phyloP scores from a whole-genome alignment of 768 basidiomycete genomes.

The Tulasnella sp. region DNA sequence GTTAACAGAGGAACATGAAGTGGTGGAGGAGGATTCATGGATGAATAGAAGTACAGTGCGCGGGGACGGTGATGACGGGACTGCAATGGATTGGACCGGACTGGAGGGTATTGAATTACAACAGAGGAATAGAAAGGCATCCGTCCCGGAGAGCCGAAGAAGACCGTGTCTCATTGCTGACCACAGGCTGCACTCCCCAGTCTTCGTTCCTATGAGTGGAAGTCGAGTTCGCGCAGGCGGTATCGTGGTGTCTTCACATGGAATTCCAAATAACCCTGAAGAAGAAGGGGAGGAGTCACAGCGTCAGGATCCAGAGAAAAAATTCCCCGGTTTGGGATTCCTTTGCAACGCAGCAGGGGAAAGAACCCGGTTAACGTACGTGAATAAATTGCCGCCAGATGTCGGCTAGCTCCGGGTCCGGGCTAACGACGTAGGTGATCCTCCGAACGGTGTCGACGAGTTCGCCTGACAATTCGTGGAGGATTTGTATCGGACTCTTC shows the following conservation, averaged over 20 bases:
- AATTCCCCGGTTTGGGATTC: not conserved
- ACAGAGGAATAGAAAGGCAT: not conserved
- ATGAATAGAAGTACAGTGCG: slow-evolving; percentile 13
- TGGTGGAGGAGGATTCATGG: not conserved
- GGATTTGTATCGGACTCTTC: slow-evolving; percentile 7
- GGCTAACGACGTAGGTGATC: slow-evolving; percentile 8
- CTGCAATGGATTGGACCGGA: not conserved
- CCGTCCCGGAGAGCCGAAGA: not conserved
- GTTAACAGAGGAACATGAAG: not conserved
- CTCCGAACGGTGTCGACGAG: not conserved
- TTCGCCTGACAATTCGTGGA: not conserved
- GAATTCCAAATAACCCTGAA: slow-evolving; percentile 17
- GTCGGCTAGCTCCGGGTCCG: not conserved
- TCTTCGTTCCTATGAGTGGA: not conserved
- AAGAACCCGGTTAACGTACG: not conserved
- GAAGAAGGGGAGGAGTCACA: not conserved
- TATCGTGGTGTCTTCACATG: slow-evolving; percentile 16
- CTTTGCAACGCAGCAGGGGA: not conserved
- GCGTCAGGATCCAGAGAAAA: slow-evolving; percentile 4
- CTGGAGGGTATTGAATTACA: not conserved
- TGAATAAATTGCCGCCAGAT: slow-evolving; percentile 12
- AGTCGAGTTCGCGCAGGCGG: slow-evolving; percentile 15
- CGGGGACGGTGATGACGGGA: not conserved
- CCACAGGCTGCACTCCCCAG: not conserved
- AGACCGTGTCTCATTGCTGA: slow-evolving; percentile 8